Evolutionary conservation across 2,329 filamentous ascomycete genomes (phyloP).

Genomic region (Ambrosiella beaveri): DNA sequence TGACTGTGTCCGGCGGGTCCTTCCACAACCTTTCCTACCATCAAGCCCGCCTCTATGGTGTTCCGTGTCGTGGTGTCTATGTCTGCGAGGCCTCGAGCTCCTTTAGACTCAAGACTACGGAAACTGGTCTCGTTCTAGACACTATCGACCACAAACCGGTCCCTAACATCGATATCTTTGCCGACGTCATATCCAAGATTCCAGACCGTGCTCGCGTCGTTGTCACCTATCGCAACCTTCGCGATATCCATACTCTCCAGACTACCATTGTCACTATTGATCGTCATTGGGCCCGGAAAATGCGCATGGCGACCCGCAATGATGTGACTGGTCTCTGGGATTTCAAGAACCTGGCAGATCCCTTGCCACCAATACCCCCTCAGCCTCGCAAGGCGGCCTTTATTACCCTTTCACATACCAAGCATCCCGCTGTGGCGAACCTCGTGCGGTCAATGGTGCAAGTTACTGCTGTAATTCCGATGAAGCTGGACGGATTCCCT

Average conservation of each 20-base stretch:
- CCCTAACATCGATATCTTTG: constrained; percentile 71
- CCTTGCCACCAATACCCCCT: constrained; percentile 56
- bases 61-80: constrained; percentile 81
- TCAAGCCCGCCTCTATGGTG: constrained; percentile 87
- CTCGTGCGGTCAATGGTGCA: constrained; percentile 90
- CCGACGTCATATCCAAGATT: constrained; percentile 76
- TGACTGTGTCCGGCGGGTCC: constrained; percentile 80
- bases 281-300: constrained; percentile 88
- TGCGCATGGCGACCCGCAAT: constrained; percentile 82
- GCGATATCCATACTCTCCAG: constrained; percentile 85
- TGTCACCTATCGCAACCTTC: constrained; percentile 86
- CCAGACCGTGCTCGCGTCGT: constrained; percentile 73
- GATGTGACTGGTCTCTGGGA: constrained; percentile 87
- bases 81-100: constrained; percentile 90
- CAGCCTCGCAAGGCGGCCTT: constrained; percentile 70
- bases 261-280: constrained; percentile 87
- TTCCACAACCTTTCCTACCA: constrained; percentile 97
- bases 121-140: constrained; percentile 87
- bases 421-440: constrained; percentile 77
- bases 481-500: constrained; percentile 96
- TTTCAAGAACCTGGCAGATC: constrained; percentile 67
- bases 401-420: constrained; percentile 76
- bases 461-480: constrained; percentile 78
- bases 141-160: constrained; percentile 84
- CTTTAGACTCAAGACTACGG: constrained; percentile 80